Percentiles rank a stretch among this genome's conserved stretches.
Evolutionary conservation across 495 filamentous ascomycete species (phyloP).

Genomic region (Xylaria nigripes): DNA sequence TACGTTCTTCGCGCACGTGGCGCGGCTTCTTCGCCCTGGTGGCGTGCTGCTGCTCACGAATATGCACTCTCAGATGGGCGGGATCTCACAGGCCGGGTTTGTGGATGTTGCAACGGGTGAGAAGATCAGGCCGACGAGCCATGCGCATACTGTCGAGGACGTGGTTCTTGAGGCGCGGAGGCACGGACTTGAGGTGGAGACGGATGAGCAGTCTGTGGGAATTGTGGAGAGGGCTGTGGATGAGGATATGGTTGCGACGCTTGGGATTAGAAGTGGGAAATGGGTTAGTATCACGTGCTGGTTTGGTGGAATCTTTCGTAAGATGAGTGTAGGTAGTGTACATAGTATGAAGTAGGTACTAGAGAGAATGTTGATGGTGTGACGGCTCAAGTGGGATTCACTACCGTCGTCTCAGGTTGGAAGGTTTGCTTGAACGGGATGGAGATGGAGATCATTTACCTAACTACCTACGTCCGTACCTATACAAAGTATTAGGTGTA

Average conservation of each 20-base stretch:
- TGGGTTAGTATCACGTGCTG: slow-evolving; percentile 62
- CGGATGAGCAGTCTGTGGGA: slow-evolving; percentile 26
- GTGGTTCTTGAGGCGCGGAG: slow-evolving; percentile 46
- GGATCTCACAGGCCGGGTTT: slow-evolving; percentile 58
- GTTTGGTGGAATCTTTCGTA: slow-evolving; percentile 55
- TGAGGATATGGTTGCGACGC: slow-evolving; percentile 36
- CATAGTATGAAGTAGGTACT: no score
- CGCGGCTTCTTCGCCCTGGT: slow-evolving; percentile 39
- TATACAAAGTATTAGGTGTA: no score
- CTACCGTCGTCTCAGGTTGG: no score
- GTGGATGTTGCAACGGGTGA: slow-evolving; percentile 46
- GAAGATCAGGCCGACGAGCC: slow-evolving; percentile 58
- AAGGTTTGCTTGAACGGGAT: no score
- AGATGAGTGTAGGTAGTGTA: slow-evolving; percentile 6
- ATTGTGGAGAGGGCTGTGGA: slow-evolving; percentile 45
- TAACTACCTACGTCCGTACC: no score
- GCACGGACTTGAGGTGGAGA: slow-evolving; percentile 44
- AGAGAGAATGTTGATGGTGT: no score
- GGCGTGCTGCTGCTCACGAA: slow-evolving; percentile 58
- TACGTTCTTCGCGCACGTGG: slow-evolving; percentile 47
- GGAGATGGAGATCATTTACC: no score
- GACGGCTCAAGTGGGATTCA: no score
- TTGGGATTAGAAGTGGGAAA: slow-evolving; percentile 55
- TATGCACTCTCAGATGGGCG: slow-evolving; percentile 67
- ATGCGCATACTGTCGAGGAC: slow-evolving; percentile 47